Conservation (phyloP, 306 rosid genomes). For the Mimosa pudica region DNA sequence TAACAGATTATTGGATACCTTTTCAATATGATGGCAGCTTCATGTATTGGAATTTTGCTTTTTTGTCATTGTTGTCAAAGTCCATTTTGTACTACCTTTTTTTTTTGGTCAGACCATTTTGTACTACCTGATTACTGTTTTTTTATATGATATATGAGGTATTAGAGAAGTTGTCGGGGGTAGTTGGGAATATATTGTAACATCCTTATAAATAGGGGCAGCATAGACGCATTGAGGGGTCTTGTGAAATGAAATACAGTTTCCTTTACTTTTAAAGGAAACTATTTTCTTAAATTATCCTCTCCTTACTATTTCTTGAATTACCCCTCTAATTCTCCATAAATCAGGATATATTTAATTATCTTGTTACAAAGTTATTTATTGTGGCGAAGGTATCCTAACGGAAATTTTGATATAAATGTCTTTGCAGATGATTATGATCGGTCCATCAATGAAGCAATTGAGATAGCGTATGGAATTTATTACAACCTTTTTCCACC, state of each 20-base stretch:
- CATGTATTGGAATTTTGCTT: conserved; percentile 17
- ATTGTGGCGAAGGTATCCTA: conserved; percentile 19
- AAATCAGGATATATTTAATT: conserved; percentile 2
- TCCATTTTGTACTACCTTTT: neutral
- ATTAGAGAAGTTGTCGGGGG: neutral
- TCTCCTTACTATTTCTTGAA: neutral
- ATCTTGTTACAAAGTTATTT: conserved; percentile 11
- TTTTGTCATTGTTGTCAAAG: neutral
- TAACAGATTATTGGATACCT: neutral
- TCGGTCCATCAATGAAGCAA: conserved; percentile 92
- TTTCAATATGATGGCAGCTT: neutral
- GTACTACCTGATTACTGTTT: neutral
- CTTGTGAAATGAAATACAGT: neutral
- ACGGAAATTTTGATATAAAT: conserved; percentile 29
- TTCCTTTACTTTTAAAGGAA: neutral
- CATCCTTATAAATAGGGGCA: neutral
- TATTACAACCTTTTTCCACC: conserved; percentile 24
- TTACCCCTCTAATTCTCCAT: neutral
- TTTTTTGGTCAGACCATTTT: neutral
- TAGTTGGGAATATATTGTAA: neutral
- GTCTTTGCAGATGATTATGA: conserved; percentile 85
- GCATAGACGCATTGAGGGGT: neutral
- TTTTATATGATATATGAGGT: neutral
- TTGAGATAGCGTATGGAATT: conserved; percentile 78
- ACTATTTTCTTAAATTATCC: neutral